These are phyloP conservation scores for Pseudodiploospora longispora DNA, from an alignment of 2,329 filamentous ascomycete species.

Conservation along the genomic window DNA sequence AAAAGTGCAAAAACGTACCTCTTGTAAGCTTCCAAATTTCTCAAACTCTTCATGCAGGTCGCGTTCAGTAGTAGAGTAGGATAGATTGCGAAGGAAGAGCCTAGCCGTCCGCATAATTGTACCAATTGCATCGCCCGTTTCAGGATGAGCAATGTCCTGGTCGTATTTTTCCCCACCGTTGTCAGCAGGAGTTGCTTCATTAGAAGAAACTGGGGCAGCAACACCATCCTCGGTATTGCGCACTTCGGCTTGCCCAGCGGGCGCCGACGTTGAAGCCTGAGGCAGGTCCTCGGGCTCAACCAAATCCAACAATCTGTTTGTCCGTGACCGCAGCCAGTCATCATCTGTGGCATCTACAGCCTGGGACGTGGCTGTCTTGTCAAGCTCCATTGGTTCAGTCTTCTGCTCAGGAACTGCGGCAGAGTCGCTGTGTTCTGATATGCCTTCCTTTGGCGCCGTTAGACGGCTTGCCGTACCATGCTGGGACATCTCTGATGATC, in stretches of 20 bases:
- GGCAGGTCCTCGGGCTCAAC: constrained; percentile 61
- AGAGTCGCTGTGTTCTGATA: constrained; percentile 1
- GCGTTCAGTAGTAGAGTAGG: constrained; percentile 70
- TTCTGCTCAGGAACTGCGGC: constrained; percentile 5
- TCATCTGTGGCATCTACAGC: constrained; percentile 56
- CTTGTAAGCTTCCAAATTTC: constrained; percentile 68
- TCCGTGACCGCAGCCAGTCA: constrained; percentile 87
- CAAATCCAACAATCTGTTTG: constrained; percentile 76
- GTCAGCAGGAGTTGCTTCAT: constrained; percentile 15
- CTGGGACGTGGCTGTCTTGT: constrained; percentile 17
- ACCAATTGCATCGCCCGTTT: constrained; percentile 33
- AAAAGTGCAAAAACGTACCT: constrained; percentile 56
- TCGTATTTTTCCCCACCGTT: constrained; percentile 15
- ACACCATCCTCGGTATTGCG: constrained; percentile 14
- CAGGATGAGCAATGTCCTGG: constrained; percentile 22
- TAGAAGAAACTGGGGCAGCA: constrained; percentile 17
- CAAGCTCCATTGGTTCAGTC: constrained; percentile 13
- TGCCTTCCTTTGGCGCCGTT: constrained; percentile 8
- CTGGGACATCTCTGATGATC: constrained; percentile 15
- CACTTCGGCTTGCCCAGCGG: constrained; percentile 5
- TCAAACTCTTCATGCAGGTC: constrained; percentile 67
- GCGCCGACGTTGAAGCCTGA: constrained; percentile 10
- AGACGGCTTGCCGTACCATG: constrained; percentile 2
- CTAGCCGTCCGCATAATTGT: constrained; percentile 65
- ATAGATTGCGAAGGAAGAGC: constrained; percentile 82